Conservation (phyloP, 2,329 filamentous ascomycete species). For the Alternaria longipes region DNA sequence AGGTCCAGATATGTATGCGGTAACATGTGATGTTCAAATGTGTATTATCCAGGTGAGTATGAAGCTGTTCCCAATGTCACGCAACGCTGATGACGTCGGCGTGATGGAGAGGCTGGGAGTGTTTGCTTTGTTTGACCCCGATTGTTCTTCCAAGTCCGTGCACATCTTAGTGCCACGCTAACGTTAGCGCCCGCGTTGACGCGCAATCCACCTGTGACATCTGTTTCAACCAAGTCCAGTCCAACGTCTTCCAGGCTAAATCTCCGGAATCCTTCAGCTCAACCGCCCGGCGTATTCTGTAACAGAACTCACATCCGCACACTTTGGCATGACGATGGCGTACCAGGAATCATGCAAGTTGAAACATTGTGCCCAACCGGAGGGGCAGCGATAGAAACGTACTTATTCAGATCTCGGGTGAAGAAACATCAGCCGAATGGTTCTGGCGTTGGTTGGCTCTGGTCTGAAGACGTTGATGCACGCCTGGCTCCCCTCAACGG, state of each 20-base stretch:
- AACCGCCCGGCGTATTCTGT: constrained; percentile 11
- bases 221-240: constrained; percentile 18
- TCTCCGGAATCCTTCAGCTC: constrained; percentile 8
- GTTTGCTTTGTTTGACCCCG: constrained; percentile 12
- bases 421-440: constrained; percentile 13
- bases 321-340: not conserved
- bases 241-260: constrained; percentile 10
- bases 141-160: constrained; percentile 11
- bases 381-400: constrained; percentile 2
- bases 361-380: constrained; percentile 12
- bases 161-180: not conserved
- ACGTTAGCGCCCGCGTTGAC: constrained; percentile 13
- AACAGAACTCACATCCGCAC: constrained; percentile 1
- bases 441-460: not conserved
- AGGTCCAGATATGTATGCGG: constrained; percentile 11
- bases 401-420: constrained; percentile 6
- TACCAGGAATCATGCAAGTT: constrained; percentile 3
- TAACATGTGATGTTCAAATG: constrained; percentile 5
- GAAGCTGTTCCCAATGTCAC: not conserved
- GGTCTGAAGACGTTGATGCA: not conserved
- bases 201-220: constrained; percentile 23
- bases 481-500: constrained; percentile 21
- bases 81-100: constrained; percentile 25
- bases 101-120: constrained; percentile 20
- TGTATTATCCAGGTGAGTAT: constrained; percentile 1